These are phyloP conservation scores for Pyrenopolyporus hunteri DNA, from an alignment of 495 filamentous ascomycete genomes.

Conservation along the genomic window DNA sequence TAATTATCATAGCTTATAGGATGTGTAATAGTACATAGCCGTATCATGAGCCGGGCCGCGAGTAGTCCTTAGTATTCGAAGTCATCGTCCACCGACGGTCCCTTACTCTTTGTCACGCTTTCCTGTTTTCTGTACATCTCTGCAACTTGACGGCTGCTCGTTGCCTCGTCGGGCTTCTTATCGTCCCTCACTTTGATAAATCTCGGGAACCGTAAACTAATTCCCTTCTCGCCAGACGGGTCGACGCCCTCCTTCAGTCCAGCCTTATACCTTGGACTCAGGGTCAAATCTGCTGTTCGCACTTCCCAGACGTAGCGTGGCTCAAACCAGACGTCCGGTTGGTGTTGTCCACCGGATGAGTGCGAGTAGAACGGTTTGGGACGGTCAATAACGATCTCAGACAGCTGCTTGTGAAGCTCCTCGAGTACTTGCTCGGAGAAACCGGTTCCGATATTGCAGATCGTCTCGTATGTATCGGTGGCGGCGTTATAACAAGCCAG, in stretches of 20 bases:
- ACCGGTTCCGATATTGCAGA: conserved; percentile 98
- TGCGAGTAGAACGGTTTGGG: conserved; percentile 95
- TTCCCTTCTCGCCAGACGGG: conserved; percentile 76
- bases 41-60: conserved; percentile 12
- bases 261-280: conserved; percentile 91
- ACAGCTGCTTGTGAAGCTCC: conserved; percentile 75
- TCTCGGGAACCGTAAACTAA: conserved; percentile 86
- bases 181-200: conserved; percentile 91
- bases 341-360: conserved; percentile 79
- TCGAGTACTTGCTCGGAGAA: conserved; percentile 89
- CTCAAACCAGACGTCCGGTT: conserved; percentile 99
- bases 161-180: conserved; percentile 93
- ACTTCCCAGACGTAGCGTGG: conserved; percentile 95
- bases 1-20: conserved; percentile 1
- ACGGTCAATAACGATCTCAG: conserved; percentile 76
- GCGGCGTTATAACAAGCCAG: conserved; percentile 88
- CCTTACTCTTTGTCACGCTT: conserved; percentile 76
- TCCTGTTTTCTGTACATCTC: conserved; percentile 98
- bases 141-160: conserved; percentile 78
- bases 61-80: conserved; percentile 79
- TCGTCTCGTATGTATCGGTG: conserved; percentile 83
- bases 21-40: background rate
- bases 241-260: conserved; percentile 69
- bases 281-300: conserved; percentile 91
- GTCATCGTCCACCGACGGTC: conserved; percentile 89